These are phyloP conservation scores for Arachis monticola DNA, from an alignment of 331 rosid species.

Conservation along the genomic window DNA sequence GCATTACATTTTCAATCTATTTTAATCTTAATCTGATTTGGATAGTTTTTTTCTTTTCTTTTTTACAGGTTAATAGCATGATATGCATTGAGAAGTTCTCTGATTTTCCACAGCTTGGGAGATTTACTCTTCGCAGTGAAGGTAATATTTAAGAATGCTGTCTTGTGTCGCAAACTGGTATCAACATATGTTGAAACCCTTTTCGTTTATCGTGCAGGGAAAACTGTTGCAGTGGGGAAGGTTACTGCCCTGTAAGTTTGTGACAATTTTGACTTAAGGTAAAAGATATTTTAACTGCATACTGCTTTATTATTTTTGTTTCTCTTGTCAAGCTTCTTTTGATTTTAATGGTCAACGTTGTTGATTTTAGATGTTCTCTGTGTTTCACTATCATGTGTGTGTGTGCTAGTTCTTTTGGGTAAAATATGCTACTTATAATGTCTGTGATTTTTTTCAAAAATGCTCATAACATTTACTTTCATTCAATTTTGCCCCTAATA, in stretches of 20 bases:
- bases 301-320: not conserved
- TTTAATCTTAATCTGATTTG: not conserved
- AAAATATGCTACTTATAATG: too few relatives aligned
- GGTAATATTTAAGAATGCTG: slow-evolving; percentile 51
- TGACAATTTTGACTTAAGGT: slow-evolving; percentile 76
- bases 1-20: not conserved
- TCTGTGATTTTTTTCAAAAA: too few relatives aligned
- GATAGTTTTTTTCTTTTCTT: not conserved
- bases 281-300: slow-evolving; percentile 34
- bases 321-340: slow-evolving; percentile 19
- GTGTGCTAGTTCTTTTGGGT: too few relatives aligned
- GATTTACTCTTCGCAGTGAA: slow-evolving; percentile 97
- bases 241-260: slow-evolving; percentile 60
- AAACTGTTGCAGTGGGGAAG: slow-evolving; percentile 95
- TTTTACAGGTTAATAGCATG: slow-evolving; percentile 61
- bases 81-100: slow-evolving; percentile 88
- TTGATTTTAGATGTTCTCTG: not conserved
- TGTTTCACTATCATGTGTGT: too few relatives aligned
- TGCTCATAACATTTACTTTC: too few relatives aligned
- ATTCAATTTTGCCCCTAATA: too few relatives aligned
- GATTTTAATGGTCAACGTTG: not conserved
- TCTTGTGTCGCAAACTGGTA: not conserved
- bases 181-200: slow-evolving; percentile 24
- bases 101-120: slow-evolving; percentile 86
- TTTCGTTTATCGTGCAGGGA: slow-evolving; percentile 56